Evolutionary conservation across 2,329 filamentous ascomycete species (phyloP), one percentile per base, ranked within the genome.

Genomic region (Colletotrichum tanaceti): DNA sequence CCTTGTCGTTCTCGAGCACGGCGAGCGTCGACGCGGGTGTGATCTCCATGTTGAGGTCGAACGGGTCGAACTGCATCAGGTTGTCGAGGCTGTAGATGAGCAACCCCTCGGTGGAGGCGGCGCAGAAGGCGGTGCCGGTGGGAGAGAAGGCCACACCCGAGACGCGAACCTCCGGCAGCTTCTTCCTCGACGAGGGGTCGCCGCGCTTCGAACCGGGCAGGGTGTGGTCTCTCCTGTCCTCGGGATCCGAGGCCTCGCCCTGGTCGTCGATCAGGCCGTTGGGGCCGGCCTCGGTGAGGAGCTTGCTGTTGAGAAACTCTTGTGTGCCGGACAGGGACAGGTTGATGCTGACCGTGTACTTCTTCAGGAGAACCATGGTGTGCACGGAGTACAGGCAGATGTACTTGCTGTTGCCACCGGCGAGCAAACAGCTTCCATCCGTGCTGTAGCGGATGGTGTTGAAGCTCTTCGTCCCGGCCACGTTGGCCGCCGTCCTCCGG

Each of bases 351-450:
- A 98, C 94, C 1, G 95, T 98, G 77, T 92, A 99, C 77, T 98
- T 98, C 79, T 97, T 97, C 64, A 98, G 84, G 13, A 99, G 83
- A 0, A 96, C 93, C 78, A 96, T 94, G 0, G 95, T 97, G 66
- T 90, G 90, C 39, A 97, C 93, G n/a, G 97, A 95, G 81, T 99
- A 99, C 66, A 99, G 80, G 77, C 96, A 98, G 60, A 99, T 98
- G 79, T 97, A 98, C 82, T 99, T 99, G 89, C 94, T 98, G 84
- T 96, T 97, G 39, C 96, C 96, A 55, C 89, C 94, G 0, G 95
- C 96, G 47, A 99, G 84, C 13, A 99, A 85, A 74, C 96, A 98
- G 71, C 89, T 92, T 14, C 96, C 96, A 76, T 99, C 96, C 1
- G 93, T 91, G 77, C 94, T 97, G 81, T 98, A 99, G 62, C 88